phyloP scores from a whole-genome alignment of 2,329 filamentous ascomycete species.

The Parastagonospora avenae region DNA sequence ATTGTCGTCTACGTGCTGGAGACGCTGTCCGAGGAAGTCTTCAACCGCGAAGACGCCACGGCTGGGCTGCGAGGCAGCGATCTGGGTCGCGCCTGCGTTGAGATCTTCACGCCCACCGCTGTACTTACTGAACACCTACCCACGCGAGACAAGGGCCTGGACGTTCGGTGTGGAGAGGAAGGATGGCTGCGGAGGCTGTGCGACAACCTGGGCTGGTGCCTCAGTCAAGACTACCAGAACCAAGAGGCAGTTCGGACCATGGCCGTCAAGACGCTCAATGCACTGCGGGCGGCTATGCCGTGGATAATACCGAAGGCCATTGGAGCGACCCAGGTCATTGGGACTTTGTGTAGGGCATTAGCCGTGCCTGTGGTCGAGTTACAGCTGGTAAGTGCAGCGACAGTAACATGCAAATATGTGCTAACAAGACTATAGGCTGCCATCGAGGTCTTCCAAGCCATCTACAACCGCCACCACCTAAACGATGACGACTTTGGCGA shows the following conservation, averaged over 20 bases:
- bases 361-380: constrained; percentile 43
- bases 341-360: constrained; percentile 47
- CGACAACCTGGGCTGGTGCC: constrained; percentile 73
- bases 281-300: constrained; percentile 77
- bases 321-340: constrained; percentile 55
- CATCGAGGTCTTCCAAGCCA: constrained; percentile 79
- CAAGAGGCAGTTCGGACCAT: constrained; percentile 72
- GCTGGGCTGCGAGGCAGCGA: constrained; percentile 82
- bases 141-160: constrained; percentile 69
- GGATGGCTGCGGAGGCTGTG: constrained; percentile 86
- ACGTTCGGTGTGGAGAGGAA: constrained; percentile 77
- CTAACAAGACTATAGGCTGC: constrained; percentile 52
- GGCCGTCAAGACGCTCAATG: constrained; percentile 75
- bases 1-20: constrained; percentile 88
- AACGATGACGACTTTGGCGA: constrained; percentile 77
- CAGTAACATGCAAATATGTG: not conserved
- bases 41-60: constrained; percentile 85
- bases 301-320: constrained; percentile 90
- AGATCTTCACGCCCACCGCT: constrained; percentile 83
- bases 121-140: constrained; percentile 79
- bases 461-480: constrained; percentile 77
- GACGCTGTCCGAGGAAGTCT: constrained; percentile 91
- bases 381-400: constrained; percentile 34
- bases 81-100: constrained; percentile 87
- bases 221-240: constrained; percentile 67